Evolutionary conservation across 306 rosid species (phyloP).

Genomic region (Cajanus cajan): DNA sequence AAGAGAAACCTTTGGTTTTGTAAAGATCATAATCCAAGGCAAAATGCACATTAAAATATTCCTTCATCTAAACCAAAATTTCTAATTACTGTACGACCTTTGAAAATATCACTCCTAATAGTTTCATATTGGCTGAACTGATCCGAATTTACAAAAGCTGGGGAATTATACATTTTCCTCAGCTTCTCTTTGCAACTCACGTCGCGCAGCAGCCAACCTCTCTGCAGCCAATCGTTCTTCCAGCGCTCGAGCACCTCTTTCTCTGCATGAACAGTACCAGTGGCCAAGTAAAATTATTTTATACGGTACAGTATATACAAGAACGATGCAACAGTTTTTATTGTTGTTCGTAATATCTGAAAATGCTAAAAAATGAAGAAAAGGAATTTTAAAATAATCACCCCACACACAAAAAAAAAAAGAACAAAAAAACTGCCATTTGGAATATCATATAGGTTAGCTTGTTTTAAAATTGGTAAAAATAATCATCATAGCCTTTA

Average conservation of each 20-base stretch:
- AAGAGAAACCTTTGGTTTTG: constrained; percentile 18
- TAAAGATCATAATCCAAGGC: constrained; percentile 29
- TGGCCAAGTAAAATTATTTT: not conserved
- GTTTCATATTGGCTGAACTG: constrained; percentile 16
- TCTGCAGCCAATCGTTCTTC: constrained; percentile 93
- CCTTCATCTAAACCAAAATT: not conserved
- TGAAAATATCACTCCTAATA: constrained; percentile 15
- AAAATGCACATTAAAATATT: constrained; percentile 34
- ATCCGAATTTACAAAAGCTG: constrained; percentile 29
- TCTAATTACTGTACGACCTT: constrained; percentile 36
- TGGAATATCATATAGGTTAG: too few species aligned
- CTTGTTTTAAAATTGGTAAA: too few species aligned
- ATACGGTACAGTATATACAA: not conserved
- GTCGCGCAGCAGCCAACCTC: constrained; percentile 55
- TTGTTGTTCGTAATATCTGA: not conserved
- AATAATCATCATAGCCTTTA: too few species aligned
- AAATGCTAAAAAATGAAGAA: not conserved
- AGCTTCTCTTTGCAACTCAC: constrained; percentile 54
- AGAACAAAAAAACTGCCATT: too few species aligned
- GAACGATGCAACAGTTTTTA: not conserved
- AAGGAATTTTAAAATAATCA: too few species aligned
- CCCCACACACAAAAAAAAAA: too few species aligned
- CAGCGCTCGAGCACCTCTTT: constrained; percentile 92
- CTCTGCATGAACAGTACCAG: constrained; percentile 49
- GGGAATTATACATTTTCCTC: constrained; percentile 54